Evolutionary conservation across 164 flowering plant genomes (phyloP).

Genomic region (Umbilicus rupestris): DNA sequence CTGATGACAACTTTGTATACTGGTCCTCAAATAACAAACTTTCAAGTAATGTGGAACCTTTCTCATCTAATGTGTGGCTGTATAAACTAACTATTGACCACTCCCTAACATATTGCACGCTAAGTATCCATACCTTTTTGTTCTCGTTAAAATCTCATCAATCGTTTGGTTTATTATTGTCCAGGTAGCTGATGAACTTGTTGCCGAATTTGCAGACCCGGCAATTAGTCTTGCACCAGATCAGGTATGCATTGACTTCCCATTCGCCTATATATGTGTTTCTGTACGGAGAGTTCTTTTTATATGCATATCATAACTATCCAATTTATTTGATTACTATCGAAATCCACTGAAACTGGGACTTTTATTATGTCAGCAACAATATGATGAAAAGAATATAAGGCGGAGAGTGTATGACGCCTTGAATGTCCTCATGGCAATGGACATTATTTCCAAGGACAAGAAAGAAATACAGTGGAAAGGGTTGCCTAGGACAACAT

Average conservation of each 20-base stretch:
- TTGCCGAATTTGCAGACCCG: constrained; percentile 68
- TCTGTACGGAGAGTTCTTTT: neutral
- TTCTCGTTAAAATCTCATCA: neutral
- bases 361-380: constrained; percentile 29
- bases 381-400: constrained; percentile 78
- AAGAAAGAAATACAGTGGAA: constrained; percentile 84
- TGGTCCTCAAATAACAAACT: too few species aligned
- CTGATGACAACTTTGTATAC: too few species aligned
- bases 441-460: constrained; percentile 80
- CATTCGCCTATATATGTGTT: neutral
- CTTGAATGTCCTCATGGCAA: constrained; percentile 81
- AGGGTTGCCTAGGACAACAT: constrained; percentile 64
- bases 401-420: constrained; percentile 87
- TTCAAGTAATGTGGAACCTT: neutral
- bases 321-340: neutral
- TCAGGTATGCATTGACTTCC: constrained; percentile 34
- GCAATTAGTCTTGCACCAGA: constrained; percentile 36
- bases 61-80: neutral
- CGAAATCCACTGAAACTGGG: constrained; percentile 1
- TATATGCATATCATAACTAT: neutral
- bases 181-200: constrained; percentile 91
- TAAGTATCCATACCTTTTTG: neutral
- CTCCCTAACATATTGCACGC: neutral
- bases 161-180: constrained; percentile 11
- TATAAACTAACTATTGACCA: neutral